A percentile compares a stretch with the other conserved stretches of the same genome.
Evolutionary conservation across 2,329 filamentous ascomycete species (phyloP).

Genomic region (Microcyclospora tardicrescens): DNA sequence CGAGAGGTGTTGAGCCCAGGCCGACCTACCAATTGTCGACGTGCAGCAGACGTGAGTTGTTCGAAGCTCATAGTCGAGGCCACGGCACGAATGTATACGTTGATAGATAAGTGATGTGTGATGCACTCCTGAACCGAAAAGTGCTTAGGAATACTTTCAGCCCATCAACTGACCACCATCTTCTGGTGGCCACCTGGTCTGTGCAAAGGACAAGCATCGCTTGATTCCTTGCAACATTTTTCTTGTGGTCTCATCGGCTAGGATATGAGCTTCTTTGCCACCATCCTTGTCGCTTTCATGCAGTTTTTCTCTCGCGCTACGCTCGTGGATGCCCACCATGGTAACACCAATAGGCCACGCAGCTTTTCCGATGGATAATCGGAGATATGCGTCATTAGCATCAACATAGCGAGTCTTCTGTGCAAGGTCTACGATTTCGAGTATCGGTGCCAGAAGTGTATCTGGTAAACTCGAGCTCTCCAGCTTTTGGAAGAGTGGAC

Average conservation of each 20-base stretch:
- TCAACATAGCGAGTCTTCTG: slow-evolving; percentile 89
- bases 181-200: slow-evolving; percentile 89
- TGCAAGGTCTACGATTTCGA: slow-evolving; percentile 83
- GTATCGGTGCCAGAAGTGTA: slow-evolving; percentile 59
- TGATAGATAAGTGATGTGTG: no score
- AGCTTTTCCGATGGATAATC: slow-evolving; percentile 58
- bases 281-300: slow-evolving; percentile 52
- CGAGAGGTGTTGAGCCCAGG: no score
- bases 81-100: no score
- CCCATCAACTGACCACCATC: slow-evolving; percentile 94
- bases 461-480: slow-evolving; percentile 69
- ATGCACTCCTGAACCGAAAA: no score
- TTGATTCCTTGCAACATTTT: slow-evolving; percentile 98
- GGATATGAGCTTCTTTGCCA: slow-evolving; percentile 63
- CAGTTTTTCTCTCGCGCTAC: slow-evolving; percentile 86
- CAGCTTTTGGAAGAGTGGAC: slow-evolving; percentile 77
- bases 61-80: no score
- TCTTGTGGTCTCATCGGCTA: slow-evolving; percentile 89
- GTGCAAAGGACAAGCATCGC: slow-evolving; percentile 87
- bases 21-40: no score
- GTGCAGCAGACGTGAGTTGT: no score
- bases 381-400: slow-evolving; percentile 88
- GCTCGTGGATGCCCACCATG: slow-evolving; percentile 99
- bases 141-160: slow-evolving; percentile 24
- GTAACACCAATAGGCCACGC: slow-evolving; percentile 99